These are phyloP conservation scores for Raddia guianensis DNA, from an alignment of 176 grass and related monocot species.

Conservation along the genomic window DNA sequence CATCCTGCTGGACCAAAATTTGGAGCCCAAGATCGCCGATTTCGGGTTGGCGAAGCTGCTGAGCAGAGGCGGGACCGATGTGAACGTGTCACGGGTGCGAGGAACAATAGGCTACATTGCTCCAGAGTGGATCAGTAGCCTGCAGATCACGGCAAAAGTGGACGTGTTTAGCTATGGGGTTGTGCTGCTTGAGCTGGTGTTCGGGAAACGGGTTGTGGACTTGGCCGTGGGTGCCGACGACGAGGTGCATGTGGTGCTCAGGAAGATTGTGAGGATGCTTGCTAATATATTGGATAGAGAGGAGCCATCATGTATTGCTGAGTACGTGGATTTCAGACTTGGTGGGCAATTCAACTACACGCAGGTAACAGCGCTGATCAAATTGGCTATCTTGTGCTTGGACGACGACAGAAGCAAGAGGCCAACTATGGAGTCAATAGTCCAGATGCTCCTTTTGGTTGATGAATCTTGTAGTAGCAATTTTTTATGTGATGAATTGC, in stretches of 20 bases:
- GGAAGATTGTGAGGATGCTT: background rate
- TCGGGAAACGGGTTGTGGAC: constrained; percentile 30
- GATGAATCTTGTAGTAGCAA: constrained; percentile 13
- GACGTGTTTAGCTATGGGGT: constrained; percentile 55
- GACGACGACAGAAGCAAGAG: constrained; percentile 15
- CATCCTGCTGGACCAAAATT: constrained; percentile 39
- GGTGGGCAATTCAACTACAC: background rate
- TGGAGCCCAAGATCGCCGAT: constrained; percentile 47
- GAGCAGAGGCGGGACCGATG: constrained; percentile 12
- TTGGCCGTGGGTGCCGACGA: constrained; percentile 5
- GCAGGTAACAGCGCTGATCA: background rate
- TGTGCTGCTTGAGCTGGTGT: constrained; percentile 45
- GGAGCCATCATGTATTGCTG: background rate
- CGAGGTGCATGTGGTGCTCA: constrained; percentile 8
- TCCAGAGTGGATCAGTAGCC: constrained; percentile 44
- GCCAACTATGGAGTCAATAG: constrained; percentile 26
- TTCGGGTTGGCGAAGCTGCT: constrained; percentile 49
- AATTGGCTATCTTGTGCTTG: background rate
- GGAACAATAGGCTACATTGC: constrained; percentile 52
- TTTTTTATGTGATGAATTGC: background rate
- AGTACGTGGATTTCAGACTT: background rate
- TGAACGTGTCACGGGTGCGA: constrained; percentile 43
- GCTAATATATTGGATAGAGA: background rate
- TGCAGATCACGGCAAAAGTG: constrained; percentile 44
- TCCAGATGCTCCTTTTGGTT: background rate